These are phyloP conservation scores for Bryoglossum gracile DNA, from an alignment of 495 filamentous ascomycete genomes.

Conservation along the genomic window DNA sequence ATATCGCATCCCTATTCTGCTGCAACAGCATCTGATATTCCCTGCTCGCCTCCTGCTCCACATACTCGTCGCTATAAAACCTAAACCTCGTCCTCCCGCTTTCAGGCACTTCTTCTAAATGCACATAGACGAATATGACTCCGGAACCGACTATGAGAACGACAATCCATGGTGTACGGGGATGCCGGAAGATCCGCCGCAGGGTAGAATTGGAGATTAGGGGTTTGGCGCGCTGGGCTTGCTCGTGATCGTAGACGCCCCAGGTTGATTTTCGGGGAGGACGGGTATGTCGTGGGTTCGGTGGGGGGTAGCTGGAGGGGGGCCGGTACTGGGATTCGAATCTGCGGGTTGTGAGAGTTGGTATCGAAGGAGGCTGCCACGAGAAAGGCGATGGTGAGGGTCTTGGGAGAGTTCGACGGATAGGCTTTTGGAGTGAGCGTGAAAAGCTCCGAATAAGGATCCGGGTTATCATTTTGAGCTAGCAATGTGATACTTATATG, in stretches of 20 bases:
- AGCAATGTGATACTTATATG: no score
- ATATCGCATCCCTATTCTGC: constrained; percentile 31
- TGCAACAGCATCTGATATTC: constrained; percentile 45
- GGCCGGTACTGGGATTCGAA: no score
- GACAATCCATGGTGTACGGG: constrained; percentile 28
- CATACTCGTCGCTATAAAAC: constrained; percentile 49
- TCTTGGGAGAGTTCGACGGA: neutral
- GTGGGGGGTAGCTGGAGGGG: no score
- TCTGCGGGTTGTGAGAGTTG: no score
- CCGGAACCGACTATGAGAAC: constrained; percentile 27
- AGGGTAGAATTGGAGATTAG: neutral
- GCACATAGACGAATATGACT: constrained; percentile 56
- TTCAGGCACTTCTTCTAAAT: constrained; percentile 74
- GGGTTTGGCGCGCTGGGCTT: neutral
- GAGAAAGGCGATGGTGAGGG: neutral
- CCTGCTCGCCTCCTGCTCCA: constrained; percentile 45
- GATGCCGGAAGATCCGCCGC: constrained; percentile 12
- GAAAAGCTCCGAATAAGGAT: neutral
- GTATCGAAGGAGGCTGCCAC: no score
- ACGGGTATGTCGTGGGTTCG: no score
- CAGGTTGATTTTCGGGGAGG: neutral
- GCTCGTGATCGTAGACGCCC: constrained; percentile 5
- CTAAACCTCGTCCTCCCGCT: constrained; percentile 80
- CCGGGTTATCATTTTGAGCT: no score
- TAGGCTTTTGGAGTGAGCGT: no score